Base-by-base conservation (phyloP, 768 basidiomycete species). In the Phaeotremella skinneri region DNA sequence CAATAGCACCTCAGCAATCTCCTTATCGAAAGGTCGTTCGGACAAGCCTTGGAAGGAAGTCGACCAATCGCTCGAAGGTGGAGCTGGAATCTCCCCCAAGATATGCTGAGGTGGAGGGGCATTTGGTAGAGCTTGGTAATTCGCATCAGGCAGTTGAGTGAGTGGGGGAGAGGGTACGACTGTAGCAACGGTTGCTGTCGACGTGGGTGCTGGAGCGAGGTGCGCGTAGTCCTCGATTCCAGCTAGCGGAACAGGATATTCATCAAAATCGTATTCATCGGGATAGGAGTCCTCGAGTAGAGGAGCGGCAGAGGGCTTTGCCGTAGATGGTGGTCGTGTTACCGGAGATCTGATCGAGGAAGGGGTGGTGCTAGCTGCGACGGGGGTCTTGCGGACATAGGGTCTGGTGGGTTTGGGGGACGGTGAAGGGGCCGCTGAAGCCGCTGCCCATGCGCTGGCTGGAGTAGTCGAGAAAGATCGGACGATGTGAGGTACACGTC, bases 21-120 rank as follows among this genome's bases (percentile, higher is more conserved):
- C 89, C 68, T 82, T 85, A 2, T 85, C 69, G 76, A 96, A 97
- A 1, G 92, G 85, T 70, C 85, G 80, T 0, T 81, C 76, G 3
- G 88, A 88, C 27, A 98, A 78, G 0, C 93, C 94, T 61, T 85
- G 79, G 73, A 90, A 98, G 70, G 86, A 88, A 70, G 83, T 87
- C 1, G 89, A 89, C 93, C 93, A 98, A 76, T 98, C 78, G n/a
- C 41, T 52, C 20, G 21, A 50, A 32, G 17, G 7, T 23, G 39
- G 31, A 1, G 50, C 59, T 25, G 51, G 49, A 1, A 58, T 56
- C 54, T 62, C 65, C 0, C 58, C 61, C 4, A 34, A 27, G 32
- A 62, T 59, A 13, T 26, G 41, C 30, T 6, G 21, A 23, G 16
- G 21, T 29, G 49, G 2, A 39, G 39, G 16, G 14, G 57, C 43